A percentile compares a stretch with the other conserved stretches of the same genome.
Conservation (phyloP, 1,284 basidiomycete species). For the Peniophora sp. region DNA sequence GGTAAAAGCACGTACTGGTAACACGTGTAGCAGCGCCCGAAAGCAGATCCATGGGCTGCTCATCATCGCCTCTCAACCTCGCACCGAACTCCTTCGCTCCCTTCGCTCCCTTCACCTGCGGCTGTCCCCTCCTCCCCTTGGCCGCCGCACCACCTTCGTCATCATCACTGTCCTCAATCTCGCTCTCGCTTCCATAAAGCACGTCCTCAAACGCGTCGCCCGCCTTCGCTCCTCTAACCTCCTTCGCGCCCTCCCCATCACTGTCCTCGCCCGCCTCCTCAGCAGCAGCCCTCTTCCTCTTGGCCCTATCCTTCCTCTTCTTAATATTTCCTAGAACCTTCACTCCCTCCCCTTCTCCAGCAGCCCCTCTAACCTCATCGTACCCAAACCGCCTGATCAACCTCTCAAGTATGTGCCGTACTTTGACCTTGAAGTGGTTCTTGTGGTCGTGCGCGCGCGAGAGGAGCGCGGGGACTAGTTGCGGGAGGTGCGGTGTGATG, state of each 20-base stretch:
- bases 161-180: conserved; percentile 70
- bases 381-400: conserved; percentile 89
- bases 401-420: conserved; percentile 94
- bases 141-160: conserved; percentile 33
- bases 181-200: conserved; percentile 89
- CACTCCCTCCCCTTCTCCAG: conserved; percentile 66
- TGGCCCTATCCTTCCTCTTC: conserved; percentile 86
- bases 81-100: conserved; percentile 32
- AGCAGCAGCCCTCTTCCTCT: conserved; percentile 53
- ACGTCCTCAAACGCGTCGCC: conserved; percentile 95
- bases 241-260: conserved; percentile 45
- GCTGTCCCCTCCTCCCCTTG: conserved; percentile 16
- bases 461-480: conserved; percentile 80
- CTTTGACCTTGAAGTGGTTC: conserved; percentile 97
- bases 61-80: conserved; percentile 82
- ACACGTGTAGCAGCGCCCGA: conserved; percentile 76
- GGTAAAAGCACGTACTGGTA: conserved; percentile 47
- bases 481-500: conserved; percentile 68
- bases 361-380: conserved; percentile 64
- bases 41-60: conserved; percentile 94
- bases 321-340: conserved; percentile 87
- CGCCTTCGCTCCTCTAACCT: conserved; percentile 33
- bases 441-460: conserved; percentile 96
- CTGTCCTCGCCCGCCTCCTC: conserved; percentile 41
- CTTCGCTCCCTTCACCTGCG: conserved; percentile 17